These are phyloP conservation scores for Aspergillus alliaceus DNA, from an alignment of 2,329 filamentous ascomycete species.

Conservation along the genomic window DNA sequence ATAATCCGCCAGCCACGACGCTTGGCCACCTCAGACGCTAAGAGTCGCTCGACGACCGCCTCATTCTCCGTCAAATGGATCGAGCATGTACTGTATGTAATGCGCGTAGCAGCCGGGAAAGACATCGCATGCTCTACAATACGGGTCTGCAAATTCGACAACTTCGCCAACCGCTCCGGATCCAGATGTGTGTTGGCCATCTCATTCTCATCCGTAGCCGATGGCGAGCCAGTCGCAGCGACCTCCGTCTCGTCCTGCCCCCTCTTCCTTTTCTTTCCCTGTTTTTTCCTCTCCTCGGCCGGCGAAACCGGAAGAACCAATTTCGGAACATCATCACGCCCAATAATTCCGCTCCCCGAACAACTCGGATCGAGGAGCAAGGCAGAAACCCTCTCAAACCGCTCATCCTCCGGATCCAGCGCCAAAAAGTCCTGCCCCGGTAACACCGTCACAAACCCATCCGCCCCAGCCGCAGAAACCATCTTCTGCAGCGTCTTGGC, in stretches of 20 bases:
- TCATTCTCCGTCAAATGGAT: conserved; percentile 88
- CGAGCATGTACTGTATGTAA: conserved; percentile 95
- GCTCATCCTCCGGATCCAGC: conserved; percentile 62
- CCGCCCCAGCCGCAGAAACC: conserved; percentile 74
- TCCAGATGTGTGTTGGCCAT: conserved; percentile 46
- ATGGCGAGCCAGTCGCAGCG: not conserved
- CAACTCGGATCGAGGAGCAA: conserved; percentile 91
- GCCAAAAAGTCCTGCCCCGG: conserved; percentile 79
- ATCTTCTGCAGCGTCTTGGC: conserved; percentile 80
- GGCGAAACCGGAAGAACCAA: conserved; percentile 58
- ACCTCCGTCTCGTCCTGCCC: conserved; percentile 15
- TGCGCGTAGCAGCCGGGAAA: conserved; percentile 71
- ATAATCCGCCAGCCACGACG: conserved; percentile 76
- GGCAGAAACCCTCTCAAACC: conserved; percentile 71
- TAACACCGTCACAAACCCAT: conserved; percentile 65
- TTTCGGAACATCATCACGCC: conserved; percentile 74
- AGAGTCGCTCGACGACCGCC: conserved; percentile 70
- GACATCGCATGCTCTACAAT: conserved; percentile 80
- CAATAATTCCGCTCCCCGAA: conserved; percentile 91
- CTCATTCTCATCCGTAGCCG: conserved; percentile 39
- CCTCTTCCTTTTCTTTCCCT: conserved; percentile 48
- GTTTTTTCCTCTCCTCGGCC: conserved; percentile 14
- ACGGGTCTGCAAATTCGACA: conserved; percentile 78
- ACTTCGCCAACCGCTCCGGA: conserved; percentile 64
- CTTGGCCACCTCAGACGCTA: conserved; percentile 66